Conservation (phyloP, 2,329 filamentous ascomycete species). For the Paracamarosporium sp. region DNA sequence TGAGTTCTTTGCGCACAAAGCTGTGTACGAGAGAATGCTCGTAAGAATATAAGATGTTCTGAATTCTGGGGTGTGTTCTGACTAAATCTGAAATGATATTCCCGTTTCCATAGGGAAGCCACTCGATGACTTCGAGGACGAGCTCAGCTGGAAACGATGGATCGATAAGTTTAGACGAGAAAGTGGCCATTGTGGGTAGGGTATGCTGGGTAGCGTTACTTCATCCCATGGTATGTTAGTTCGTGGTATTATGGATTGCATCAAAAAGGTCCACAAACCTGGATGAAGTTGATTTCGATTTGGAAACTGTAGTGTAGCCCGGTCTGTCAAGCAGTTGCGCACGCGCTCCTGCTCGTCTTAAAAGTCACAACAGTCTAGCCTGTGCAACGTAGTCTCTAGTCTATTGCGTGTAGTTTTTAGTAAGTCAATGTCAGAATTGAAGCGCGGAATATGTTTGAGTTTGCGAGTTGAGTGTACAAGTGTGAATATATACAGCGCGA, state of each 20-base stretch:
- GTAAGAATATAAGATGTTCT: conserved; percentile 27
- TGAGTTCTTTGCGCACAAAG: conserved; percentile 33
- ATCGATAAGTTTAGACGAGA: conserved; percentile 19
- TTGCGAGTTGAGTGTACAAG: not conserved
- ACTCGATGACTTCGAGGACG: conserved; percentile 32
- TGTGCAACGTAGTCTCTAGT: not conserved
- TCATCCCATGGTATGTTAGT: not conserved
- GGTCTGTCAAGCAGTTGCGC: not conserved
- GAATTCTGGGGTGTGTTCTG: conserved; percentile 25
- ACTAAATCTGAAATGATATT: conserved; percentile 23
- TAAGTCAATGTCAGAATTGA: no score
- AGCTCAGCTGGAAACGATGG: conserved; percentile 34
- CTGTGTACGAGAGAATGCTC: conserved; percentile 30
- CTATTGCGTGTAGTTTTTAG: not conserved
- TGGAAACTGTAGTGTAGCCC: not conserved
- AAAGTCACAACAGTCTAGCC: not conserved
- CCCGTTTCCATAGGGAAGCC: conserved; percentile 33
- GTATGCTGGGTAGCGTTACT: conserved; percentile 15
- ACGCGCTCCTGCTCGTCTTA: not conserved
- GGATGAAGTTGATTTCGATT: not conserved
- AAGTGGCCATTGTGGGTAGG: conserved; percentile 17
- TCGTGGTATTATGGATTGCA: not conserved
- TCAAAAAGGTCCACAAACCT: not conserved
- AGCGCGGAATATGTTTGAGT: not conserved
- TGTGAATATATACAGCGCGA: conserved; percentile 1